A percentile compares a stretch with the other conserved stretches of the same genome.
Conservation (phyloP, 2,329 filamentous ascomycete species). For the Aspergillus eucalypticola region DNA sequence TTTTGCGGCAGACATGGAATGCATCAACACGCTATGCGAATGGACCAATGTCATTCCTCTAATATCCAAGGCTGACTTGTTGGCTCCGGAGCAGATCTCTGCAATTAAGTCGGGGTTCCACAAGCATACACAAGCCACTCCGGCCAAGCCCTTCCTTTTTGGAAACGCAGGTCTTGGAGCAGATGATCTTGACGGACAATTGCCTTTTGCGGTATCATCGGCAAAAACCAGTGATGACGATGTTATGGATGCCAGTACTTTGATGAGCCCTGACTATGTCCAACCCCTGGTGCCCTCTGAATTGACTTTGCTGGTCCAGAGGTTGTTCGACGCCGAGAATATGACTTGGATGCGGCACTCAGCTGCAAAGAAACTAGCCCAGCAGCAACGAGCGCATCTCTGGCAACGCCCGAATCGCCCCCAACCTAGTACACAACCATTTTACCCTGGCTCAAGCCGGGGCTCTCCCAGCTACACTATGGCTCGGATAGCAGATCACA, state of each 20-base stretch:
- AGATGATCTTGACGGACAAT: constrained; percentile 33
- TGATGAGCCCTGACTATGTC: constrained; percentile 91
- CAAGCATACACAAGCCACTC: constrained; percentile 42
- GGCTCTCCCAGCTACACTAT: constrained; percentile 57
- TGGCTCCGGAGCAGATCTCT: constrained; percentile 59
- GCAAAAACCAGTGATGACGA: constrained; percentile 70
- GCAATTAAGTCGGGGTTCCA: constrained; percentile 57
- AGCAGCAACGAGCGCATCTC: constrained; percentile 59
- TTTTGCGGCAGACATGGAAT: constrained; percentile 67
- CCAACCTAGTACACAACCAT: constrained; percentile 23
- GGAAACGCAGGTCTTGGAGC: constrained; percentile 38
- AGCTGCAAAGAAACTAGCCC: constrained; percentile 76
- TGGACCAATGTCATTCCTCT: constrained; percentile 85
- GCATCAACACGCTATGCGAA: constrained; percentile 67
- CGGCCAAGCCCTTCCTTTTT: constrained; percentile 69
- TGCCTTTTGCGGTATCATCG: constrained; percentile 77
- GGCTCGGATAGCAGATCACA: constrained; percentile 61
- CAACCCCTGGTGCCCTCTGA: constrained; percentile 78
- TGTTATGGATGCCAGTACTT: constrained; percentile 84
- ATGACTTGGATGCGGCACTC: constrained; percentile 79
- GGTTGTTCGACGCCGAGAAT: constrained; percentile 75
- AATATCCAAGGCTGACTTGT: constrained; percentile 72
- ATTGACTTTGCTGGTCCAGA: constrained; percentile 66
- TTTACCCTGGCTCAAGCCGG: constrained; percentile 30
- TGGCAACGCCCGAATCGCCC: constrained; percentile 3